Evolutionary conservation across 768 basidiomycete genomes (phyloP).

Genomic region (Stropharia rugosoannulata): DNA sequence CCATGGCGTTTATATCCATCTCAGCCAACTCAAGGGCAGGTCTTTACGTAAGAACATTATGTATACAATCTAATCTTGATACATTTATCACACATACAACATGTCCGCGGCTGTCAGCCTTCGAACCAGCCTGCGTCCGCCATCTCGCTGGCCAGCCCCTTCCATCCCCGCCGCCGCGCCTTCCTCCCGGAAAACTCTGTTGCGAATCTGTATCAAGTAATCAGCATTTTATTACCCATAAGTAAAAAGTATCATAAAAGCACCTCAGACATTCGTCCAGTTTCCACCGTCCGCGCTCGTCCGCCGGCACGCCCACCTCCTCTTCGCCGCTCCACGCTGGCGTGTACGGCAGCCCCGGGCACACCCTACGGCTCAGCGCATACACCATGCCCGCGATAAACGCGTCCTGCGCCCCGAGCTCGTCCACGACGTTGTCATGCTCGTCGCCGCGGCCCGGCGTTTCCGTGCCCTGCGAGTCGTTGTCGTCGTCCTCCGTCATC

Average conservation of each 20-base stretch:
- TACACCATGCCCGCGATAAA: conserved; percentile 90
- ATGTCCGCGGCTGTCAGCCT: no score
- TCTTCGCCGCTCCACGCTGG: conserved; percentile 48
- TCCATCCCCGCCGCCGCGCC: conserved; percentile 59
- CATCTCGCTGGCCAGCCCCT: conserved; percentile 75
- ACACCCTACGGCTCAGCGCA: conserved; percentile 66
- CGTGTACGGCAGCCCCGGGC: conserved; percentile 78
- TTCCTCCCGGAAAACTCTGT: conserved; percentile 81
- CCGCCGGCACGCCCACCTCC: conserved; percentile 23
- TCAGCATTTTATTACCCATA: background rate
- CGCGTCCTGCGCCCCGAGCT: conserved; percentile 77
- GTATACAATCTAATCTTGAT: no score
- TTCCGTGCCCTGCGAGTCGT: conserved; percentile 62
- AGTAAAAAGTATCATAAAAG: conserved; percentile 10
- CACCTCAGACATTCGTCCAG: conserved; percentile 82
- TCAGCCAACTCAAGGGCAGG: no score
- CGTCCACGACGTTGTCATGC: conserved; percentile 55
- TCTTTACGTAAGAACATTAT: no score
- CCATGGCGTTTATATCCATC: no score
- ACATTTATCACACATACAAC: no score
- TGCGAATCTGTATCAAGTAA: conserved; percentile 56
- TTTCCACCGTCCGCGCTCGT: conserved; percentile 62
- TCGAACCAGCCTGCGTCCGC: conserved; percentile 69
- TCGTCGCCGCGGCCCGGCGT: conserved; percentile 38
- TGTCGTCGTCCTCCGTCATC: conserved; percentile 42